Base-by-base conservation (phyloP, 768 basidiomycete species). In the Paxillus ammoniavirescens region DNA sequence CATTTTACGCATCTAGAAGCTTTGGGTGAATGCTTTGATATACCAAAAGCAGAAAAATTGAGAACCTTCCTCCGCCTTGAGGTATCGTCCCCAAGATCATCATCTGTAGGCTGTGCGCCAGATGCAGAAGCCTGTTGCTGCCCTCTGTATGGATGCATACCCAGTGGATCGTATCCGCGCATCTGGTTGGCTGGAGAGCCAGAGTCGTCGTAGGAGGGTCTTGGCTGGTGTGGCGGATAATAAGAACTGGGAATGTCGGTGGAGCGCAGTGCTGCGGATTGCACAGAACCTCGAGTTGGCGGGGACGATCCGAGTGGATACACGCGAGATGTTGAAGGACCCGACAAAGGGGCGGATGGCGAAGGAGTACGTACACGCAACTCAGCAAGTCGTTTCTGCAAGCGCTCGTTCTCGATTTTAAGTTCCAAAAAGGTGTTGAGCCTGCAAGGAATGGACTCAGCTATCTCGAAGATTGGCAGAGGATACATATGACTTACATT, bases 381-480 rank as follows among this genome's bases (percentile, higher is more conserved):
- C 41, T 80, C 78, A 2, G 71, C 65, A 33, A 87, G 69, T 26
- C 84, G 83, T 54, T 81, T 80, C 59, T 87, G 79, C 40, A 97
- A 70, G 13, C 84, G 80, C 67, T 91, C 88, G 67, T 97, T 93
- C 72, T 95, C 92, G 52, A 87, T 75, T 69, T 93, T 94, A 47
- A 96, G 80, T 63, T 96, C 93, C 35, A 97, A 62, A 59, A 85
- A 82, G 1, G 84, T 82, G 57, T 86, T 82, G 30, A 89, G 70
- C 80, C 89, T 90, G 45, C 35, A 49, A 37, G 33, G 8, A 50
- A 21, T 3, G 17, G 50, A 40, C 15, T 60, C 31, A 61, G 54
- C n/a, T 30, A 18, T 18, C 28, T 28, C 7, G 7, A 8, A 5
- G 42, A 15, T 14, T 0, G 9, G 23, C 35, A 2, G 49, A 35